phyloP scores from a whole-genome alignment of 768 basidiomycete species.

The Panaeolus cyanescens region DNA sequence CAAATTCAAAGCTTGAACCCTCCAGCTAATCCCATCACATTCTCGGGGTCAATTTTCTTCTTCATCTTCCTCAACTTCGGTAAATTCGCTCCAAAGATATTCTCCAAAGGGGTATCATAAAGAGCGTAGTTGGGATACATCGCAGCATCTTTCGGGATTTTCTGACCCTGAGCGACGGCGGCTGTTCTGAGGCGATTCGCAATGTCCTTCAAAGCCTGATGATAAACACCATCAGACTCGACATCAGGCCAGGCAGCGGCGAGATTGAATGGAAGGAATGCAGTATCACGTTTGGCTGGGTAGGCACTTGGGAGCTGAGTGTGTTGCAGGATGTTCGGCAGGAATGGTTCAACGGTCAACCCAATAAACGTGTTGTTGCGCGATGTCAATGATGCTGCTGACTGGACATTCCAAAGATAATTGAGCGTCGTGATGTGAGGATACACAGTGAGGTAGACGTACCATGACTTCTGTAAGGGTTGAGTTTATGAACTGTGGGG shows the following conservation, averaged over 20 bases:
- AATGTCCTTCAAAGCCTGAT: conserved; percentile 34
- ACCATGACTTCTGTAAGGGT: conserved; percentile 41
- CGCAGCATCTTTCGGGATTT: conserved; percentile 29
- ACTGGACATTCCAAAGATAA: conserved; percentile 29
- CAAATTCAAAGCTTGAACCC: conserved; percentile 57
- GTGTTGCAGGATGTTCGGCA: conserved; percentile 40
- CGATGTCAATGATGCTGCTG: conserved; percentile 3
- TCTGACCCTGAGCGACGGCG: conserved; percentile 32
- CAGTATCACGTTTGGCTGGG: conserved; percentile 33
- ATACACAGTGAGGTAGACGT: conserved; percentile 1
- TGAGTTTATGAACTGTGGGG: conserved; percentile 29
- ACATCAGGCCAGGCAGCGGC: conserved; percentile 22
- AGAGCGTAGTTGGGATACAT: not conserved
- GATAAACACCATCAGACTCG: conserved; percentile 24
- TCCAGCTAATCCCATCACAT: conserved; percentile 67
- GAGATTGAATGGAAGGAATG: conserved; percentile 29
- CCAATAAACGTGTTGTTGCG: conserved; percentile 28
- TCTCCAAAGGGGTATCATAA: not conserved
- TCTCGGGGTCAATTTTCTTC: conserved; percentile 49
- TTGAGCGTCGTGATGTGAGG: conserved; percentile 15
- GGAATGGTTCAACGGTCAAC: conserved; percentile 47
- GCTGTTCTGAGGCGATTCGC: conserved; percentile 35
- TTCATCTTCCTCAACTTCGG: conserved; percentile 40
- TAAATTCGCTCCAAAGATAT: not conserved
- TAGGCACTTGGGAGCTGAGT: conserved; percentile 41